A percentile compares a stretch with the other conserved stretches of the same genome.
Conservation (phyloP, 108 stramenopile genomes). For the Skeletonema tropicum region DNA sequence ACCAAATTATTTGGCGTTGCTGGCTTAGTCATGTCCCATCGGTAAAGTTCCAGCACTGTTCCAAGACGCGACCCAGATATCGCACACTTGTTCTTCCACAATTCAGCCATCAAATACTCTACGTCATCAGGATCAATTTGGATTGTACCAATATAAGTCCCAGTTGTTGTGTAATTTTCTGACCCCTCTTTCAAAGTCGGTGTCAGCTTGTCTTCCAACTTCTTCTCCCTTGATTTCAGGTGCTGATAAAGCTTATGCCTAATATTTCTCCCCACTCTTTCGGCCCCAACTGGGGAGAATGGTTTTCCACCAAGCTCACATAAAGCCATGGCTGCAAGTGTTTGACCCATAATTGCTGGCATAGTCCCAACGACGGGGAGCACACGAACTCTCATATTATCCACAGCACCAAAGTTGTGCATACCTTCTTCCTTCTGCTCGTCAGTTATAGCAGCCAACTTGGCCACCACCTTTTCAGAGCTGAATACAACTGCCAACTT, state of each 20-base stretch:
- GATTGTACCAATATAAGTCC: constrained; percentile 64
- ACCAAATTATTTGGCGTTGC: constrained; percentile 79
- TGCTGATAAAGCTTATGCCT: constrained; percentile 76
- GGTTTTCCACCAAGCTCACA: constrained; percentile 94
- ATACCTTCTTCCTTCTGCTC: constrained; percentile 84
- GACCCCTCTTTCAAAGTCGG: constrained; percentile 18
- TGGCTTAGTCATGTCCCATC: constrained; percentile 75
- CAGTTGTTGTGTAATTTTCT: constrained; percentile 10
- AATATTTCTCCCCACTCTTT: constrained; percentile 82
- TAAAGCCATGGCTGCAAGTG: constrained; percentile 86
- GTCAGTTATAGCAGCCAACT: constrained; percentile 88
- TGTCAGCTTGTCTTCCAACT: constrained; percentile 42
- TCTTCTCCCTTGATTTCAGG: constrained; percentile 68
- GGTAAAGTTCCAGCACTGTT: constrained; percentile 67
- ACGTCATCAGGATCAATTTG: constrained; percentile 87
- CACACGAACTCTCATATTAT: constrained; percentile 95
- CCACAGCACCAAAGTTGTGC: constrained; percentile 92
- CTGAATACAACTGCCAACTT: constrained; percentile 83
- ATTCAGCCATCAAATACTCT: constrained; percentile 79
- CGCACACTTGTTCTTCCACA: constrained; percentile 87
- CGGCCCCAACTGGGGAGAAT: constrained; percentile 81
- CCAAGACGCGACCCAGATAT: constrained; percentile 80
- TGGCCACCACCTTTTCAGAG: constrained; percentile 91
- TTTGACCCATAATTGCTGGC: constrained; percentile 97
- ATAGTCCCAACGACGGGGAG: constrained; percentile 96